phyloP scores from a whole-genome alignment of 2,329 filamentous ascomycete genomes.

The Exutisphaerella laricina region DNA sequence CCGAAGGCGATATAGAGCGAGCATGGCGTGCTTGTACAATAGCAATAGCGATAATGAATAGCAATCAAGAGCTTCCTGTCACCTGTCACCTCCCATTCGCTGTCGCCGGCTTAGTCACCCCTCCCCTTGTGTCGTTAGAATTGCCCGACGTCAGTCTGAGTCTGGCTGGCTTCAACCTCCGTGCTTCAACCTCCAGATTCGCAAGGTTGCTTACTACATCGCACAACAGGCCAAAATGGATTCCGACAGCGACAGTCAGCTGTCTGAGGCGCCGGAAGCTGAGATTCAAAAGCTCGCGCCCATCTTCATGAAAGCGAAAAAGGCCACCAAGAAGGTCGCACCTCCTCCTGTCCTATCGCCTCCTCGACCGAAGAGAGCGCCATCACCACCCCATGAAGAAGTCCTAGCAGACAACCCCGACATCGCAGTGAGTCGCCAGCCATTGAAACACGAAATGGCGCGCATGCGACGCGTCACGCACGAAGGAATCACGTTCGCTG shows the following conservation, averaged over 20 bases:
- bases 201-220: conserved; percentile 21
- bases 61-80: conserved; percentile 9
- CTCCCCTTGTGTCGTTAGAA: conserved; percentile 8
- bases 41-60: conserved; percentile 19
- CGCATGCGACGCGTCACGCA: conserved; percentile 27
- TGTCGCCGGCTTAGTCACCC: conserved; percentile 16
- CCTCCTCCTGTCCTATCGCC: conserved; percentile 40
- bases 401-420: conserved; percentile 84
- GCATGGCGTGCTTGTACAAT: too few species aligned
- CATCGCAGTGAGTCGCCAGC: conserved; percentile 69
- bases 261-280: conserved; percentile 54
- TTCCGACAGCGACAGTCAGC: conserved; percentile 53
- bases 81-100: conserved; percentile 5
- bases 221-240: conserved; percentile 36
- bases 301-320: conserved; percentile 37
- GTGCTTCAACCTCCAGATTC: conserved; percentile 9
- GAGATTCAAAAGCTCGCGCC: conserved; percentile 40
- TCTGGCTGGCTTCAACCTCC: conserved; percentile 4
- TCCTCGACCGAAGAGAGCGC: conserved; percentile 60
- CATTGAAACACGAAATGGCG: conserved; percentile 25
- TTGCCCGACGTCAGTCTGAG: conserved; percentile 12
- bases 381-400: conserved; percentile 86
- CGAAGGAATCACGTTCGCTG: conserved; percentile 27
- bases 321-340: conserved; percentile 39
- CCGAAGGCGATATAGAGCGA: too few species aligned